Evolutionary conservation across 2,329 filamentous ascomycete genomes (phyloP).

Genomic region (Fusarium napiforme): DNA sequence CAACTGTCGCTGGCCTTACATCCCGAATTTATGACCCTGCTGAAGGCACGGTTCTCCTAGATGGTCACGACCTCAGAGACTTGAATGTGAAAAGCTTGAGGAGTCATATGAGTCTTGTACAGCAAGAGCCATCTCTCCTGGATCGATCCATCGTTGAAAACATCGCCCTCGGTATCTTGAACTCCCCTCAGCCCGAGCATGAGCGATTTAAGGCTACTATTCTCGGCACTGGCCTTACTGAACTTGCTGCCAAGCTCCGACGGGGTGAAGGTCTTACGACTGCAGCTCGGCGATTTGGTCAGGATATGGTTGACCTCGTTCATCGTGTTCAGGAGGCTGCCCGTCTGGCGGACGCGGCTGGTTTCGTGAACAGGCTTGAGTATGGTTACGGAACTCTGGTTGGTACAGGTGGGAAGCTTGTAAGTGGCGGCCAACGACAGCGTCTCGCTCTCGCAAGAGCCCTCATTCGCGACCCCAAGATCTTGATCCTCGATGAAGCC

Average conservation of each 20-base stretch:
- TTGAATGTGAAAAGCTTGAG: slow-evolving; percentile 59
- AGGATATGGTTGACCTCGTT: slow-evolving; percentile 62
- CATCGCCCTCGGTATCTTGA: slow-evolving; percentile 61
- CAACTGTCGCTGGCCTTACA: slow-evolving; percentile 65
- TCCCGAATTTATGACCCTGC: slow-evolving; percentile 68
- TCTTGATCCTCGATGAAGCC: slow-evolving; percentile 71
- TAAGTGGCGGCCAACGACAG: slow-evolving; percentile 71
- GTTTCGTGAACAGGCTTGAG: slow-evolving; percentile 65
- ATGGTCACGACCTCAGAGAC: slow-evolving; percentile 59
- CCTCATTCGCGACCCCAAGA: slow-evolving; percentile 65
- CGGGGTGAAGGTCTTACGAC: slow-evolving; percentile 59
- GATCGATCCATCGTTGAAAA: slow-evolving; percentile 62
- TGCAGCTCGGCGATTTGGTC: slow-evolving; percentile 56
- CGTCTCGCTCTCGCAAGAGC: slow-evolving; percentile 68
- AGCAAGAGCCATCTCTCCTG: slow-evolving; percentile 59
- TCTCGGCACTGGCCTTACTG: slow-evolving; percentile 59
- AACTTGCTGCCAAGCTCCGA: slow-evolving; percentile 63
- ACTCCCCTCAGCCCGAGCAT: slow-evolving; percentile 55
- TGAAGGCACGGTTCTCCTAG: slow-evolving; percentile 58
- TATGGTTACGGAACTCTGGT: slow-evolving; percentile 65
- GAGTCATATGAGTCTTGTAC: slow-evolving; percentile 57
- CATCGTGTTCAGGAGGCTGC: slow-evolving; percentile 62
- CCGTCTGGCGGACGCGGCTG: slow-evolving; percentile 66
- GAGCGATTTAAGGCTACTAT: slow-evolving; percentile 57
- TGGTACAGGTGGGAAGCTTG: slow-evolving; percentile 63